A percentile compares a stretch with the other conserved stretches of the same genome.
Evolutionary conservation across 2,329 filamentous ascomycete genomes (phyloP).

Genomic region (Neopestalotiopsis rosae): DNA sequence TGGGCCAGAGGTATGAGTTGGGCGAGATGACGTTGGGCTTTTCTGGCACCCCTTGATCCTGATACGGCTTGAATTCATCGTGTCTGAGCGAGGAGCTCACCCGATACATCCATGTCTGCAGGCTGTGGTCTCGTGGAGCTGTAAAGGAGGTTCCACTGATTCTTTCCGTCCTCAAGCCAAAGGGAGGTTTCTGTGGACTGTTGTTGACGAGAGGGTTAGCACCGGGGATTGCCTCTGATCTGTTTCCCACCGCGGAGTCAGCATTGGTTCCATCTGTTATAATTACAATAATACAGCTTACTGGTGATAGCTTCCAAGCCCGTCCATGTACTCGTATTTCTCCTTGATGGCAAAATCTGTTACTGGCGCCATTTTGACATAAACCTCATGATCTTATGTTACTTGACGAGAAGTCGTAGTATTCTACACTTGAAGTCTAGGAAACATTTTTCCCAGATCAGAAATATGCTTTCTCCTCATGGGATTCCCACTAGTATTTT

Average conservation of each 20-base stretch:
- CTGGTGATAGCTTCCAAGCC: constrained; percentile 14
- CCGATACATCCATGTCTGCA: constrained; percentile 76
- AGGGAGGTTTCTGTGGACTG: constrained; percentile 80
- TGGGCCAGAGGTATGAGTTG: constrained; percentile 82
- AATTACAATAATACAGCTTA: not conserved
- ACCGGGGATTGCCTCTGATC: constrained; percentile 76
- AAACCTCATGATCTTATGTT: not conserved
- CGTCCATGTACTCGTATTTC: constrained; percentile 11
- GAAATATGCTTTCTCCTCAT: not conserved
- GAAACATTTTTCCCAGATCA: not conserved
- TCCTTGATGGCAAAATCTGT: constrained; percentile 13
- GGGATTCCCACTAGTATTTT: not conserved
- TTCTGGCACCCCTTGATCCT: constrained; percentile 31
- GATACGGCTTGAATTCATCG: constrained; percentile 56
- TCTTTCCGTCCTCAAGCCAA: constrained; percentile 83
- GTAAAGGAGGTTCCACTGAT: constrained; percentile 76
- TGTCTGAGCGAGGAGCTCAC: constrained; percentile 70
- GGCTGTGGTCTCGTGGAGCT: constrained; percentile 70
- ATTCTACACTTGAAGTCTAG: too few species aligned
- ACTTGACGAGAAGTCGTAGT: not conserved
- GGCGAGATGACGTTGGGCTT: constrained; percentile 70
- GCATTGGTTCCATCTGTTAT: not conserved
- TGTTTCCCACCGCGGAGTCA: constrained; percentile 38
- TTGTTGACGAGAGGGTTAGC: constrained; percentile 79
- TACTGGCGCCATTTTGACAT: constrained; percentile 13